Conservation (phyloP, 257 asterid genomes). For the Vinca minor region DNA sequence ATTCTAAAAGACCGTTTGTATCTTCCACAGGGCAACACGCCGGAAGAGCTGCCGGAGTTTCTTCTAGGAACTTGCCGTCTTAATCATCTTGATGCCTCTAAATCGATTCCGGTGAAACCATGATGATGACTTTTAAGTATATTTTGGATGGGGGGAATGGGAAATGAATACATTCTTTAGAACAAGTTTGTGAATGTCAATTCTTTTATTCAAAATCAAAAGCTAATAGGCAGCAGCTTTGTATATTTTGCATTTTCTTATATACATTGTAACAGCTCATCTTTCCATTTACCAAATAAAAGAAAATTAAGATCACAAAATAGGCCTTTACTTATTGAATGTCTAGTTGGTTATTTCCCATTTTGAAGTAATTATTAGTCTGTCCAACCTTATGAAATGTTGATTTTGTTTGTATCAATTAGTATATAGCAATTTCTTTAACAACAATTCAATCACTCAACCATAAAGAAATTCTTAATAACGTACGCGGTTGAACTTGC, state of each 20-base stretch:
- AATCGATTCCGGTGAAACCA: conserved; percentile 38
- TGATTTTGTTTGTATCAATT: no score
- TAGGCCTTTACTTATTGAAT: no score
- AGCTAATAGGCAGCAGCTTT: background rate
- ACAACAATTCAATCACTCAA: no score
- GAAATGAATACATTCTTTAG: background rate
- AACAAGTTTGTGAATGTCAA: background rate
- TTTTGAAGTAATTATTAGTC: no score
- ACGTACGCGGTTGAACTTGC: no score
- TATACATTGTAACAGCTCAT: no score
- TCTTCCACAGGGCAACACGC: conserved; percentile 57
- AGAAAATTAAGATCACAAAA: no score
- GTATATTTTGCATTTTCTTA: background rate
- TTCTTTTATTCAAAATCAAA: background rate
- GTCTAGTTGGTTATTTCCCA: no score
- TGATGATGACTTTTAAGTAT: conserved; percentile 6
- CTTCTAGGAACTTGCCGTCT: conserved; percentile 84
- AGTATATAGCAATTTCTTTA: no score
- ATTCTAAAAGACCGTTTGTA: background rate
- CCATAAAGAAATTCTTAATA: no score
- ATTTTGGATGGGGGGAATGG: background rate
- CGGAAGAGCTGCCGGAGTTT: conserved; percentile 76
- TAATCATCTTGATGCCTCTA: conserved; percentile 66
- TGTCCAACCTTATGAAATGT: no score
- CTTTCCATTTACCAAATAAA: no score